phyloP scores from a whole-genome alignment of 371 early-diverging fungal species.

The Syncephalis plumigaleata region DNA sequence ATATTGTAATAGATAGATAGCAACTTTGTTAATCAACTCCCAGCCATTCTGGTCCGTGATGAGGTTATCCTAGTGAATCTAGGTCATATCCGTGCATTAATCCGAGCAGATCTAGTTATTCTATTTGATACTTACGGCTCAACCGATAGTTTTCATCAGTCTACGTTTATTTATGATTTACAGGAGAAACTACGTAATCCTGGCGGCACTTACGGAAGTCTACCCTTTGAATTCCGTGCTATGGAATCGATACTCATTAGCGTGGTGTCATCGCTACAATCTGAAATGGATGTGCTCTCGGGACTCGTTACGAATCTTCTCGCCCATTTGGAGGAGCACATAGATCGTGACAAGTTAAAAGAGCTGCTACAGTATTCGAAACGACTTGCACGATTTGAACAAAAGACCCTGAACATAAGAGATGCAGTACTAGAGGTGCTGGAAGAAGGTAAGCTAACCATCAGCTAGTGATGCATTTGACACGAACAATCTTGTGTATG shows the following conservation, averaged over 20 bases:
- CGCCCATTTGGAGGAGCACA: conserved; percentile 48
- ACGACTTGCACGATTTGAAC: conserved; percentile 52
- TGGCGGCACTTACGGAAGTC: conserved; percentile 21
- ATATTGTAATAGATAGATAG: conserved; percentile 32
- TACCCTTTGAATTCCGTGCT: conserved; percentile 60
- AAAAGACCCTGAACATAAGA: conserved; percentile 50
- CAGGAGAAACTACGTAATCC: conserved; percentile 44
- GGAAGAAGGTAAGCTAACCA: conserved; percentile 38
- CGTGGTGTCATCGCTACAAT: conserved; percentile 45
- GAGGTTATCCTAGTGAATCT: conserved; percentile 71
- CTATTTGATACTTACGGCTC: conserved; percentile 55
- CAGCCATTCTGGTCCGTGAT: conserved; percentile 68
- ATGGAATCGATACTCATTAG: conserved; percentile 68
- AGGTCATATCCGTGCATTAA: conserved; percentile 56
- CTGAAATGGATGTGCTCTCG: conserved; percentile 48
- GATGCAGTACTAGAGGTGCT: conserved; percentile 60
- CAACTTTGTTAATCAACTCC: conserved; percentile 56
- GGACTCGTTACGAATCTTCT: conserved; percentile 43
- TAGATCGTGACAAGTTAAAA: conserved; percentile 53
- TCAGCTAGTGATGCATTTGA: background rate
- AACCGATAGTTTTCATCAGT: conserved; percentile 45
- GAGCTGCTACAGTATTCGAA: conserved; percentile 59
- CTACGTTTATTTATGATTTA: conserved; percentile 59
- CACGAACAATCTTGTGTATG: background rate
- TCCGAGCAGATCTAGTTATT: conserved; percentile 63